Base-by-base conservation (phyloP, 805 yeast species). In the Wickerhamiella spandovensis region DNA sequence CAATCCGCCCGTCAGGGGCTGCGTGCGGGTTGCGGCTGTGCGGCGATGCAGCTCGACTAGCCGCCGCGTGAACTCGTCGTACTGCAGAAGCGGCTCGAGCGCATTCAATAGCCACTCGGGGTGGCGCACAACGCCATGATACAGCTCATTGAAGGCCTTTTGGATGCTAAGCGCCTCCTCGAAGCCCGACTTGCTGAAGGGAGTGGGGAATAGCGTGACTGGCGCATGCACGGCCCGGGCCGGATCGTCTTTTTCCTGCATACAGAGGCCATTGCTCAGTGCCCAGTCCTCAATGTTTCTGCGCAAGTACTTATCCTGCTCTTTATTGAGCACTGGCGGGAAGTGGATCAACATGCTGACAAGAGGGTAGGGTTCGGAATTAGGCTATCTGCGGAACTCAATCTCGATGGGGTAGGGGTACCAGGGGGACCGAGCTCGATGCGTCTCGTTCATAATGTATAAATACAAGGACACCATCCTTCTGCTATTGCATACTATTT, bases 131-230 rank as follows among this genome's bases (percentile, higher is more conserved):
- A 89, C 78, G 28, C 73, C 74, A 21, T 81, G 81, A 63, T 92
- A 92, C 39, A 92, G 66, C 57, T 77, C 75, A 62, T 89, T 87
- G 72, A 79, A 92, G 5, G 68, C 60, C 41, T 70, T 65, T 62
- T 89, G 95, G 12, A 88, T 80, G 3, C 65, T 66, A 23, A 77
- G 60, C 1, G 95, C 95, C 53, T 74, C 71, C 9, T 77, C 72
- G 64, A 85, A 90, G 49, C 83, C 78, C 1, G 61, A 48, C 50
- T 68, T 72, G 3, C 96, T 90, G 56, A 88, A 79, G 6, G 95
- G 95, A 0, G 97, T 84, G 4, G 99, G 99, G 61, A 72, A 87
- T 25, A 90, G 60, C 1, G 98, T 92, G 9, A 87, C 79, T 38
- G 99, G 98, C 1, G 96, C 95, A 48, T 74, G 75, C 20, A 67